These are phyloP conservation scores for Ustilago trichophora DNA, from an alignment of 1,284 basidiomycete genomes.

Conservation along the genomic window DNA sequence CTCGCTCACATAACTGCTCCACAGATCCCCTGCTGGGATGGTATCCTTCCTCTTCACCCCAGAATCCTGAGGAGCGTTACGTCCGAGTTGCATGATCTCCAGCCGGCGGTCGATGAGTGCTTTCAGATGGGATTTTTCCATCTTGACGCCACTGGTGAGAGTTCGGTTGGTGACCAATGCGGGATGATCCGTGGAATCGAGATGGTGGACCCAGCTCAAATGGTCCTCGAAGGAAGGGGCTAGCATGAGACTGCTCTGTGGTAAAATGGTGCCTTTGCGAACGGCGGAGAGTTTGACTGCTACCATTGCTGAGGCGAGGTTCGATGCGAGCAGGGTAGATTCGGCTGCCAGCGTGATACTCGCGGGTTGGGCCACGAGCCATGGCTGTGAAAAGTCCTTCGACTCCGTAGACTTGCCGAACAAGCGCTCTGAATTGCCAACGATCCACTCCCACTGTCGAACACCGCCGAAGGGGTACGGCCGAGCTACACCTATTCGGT, in stretches of 20 bases:
- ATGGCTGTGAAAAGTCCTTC: neutral
- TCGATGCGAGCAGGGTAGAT: constrained; percentile 3
- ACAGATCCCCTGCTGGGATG: neutral
- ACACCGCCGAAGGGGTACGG: constrained; percentile 29
- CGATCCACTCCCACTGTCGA: constrained; percentile 30
- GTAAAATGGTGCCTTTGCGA: constrained; percentile 38
- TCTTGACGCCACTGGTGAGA: neutral
- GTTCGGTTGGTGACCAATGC: constrained; percentile 28
- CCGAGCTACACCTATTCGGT: constrained; percentile 27
- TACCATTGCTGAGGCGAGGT: constrained; percentile 32
- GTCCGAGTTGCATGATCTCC: constrained; percentile 42
- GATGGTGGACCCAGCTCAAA: constrained; percentile 31
- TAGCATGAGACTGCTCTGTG: constrained; percentile 30
- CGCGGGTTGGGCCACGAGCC: constrained; percentile 12
- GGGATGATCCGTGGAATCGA: constrained; percentile 32
- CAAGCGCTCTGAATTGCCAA: constrained; percentile 29
- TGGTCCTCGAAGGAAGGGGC: constrained; percentile 28
- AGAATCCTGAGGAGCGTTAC: constrained; percentile 13
- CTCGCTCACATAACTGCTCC: constrained; percentile 8
- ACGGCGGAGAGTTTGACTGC: constrained; percentile 34
- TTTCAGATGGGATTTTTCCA: constrained; percentile 40
- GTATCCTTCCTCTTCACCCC: neutral
- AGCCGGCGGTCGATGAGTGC: constrained; percentile 25
- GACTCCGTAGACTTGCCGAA: constrained; percentile 1
- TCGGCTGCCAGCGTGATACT: neutral